Conservation (phyloP, 2,329 filamentous ascomycete species). For the Trichoderma atroviride region DNA sequence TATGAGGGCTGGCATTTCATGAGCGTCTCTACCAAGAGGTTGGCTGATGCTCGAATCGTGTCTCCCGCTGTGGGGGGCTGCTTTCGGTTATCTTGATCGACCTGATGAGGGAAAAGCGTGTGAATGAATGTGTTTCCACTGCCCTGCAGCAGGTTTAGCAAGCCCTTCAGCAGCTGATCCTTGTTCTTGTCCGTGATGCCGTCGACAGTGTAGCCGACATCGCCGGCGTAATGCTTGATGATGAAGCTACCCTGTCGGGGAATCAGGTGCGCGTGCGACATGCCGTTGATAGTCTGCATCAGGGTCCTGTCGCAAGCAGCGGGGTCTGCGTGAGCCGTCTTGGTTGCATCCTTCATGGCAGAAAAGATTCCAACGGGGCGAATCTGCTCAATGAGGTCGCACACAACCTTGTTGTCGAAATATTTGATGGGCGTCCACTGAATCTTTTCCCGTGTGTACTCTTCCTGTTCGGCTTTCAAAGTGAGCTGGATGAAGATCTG, state of each 20-base stretch:
- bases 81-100: conserved; percentile 94
- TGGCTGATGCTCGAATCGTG: conserved; percentile 92
- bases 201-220: conserved; percentile 90
- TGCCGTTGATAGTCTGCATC: conserved; percentile 86
- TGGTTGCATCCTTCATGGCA: conserved; percentile 94
- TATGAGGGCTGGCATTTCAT: conserved; percentile 98
- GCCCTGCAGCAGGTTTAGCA: conserved; percentile 81
- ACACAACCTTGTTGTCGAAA: conserved; percentile 99
- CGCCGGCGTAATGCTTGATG: conserved; percentile 97
- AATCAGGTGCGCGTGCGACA: conserved; percentile 89
- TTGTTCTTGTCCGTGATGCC: conserved; percentile 99
- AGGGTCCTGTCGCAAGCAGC: conserved; percentile 94
- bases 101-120: conserved; percentile 84
- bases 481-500: conserved; percentile 99
- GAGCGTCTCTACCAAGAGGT: conserved; percentile 88
- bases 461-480: conserved; percentile 94
- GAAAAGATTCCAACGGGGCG: conserved; percentile 92
- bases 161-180: conserved; percentile 91
- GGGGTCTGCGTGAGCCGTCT: conserved; percentile 96
- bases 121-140: conserved; percentile 88
- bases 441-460: conserved; percentile 94
- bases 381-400: conserved; percentile 91
- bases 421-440: conserved; percentile 99
- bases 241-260: conserved; percentile 95
- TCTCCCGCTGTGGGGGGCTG: conserved; percentile 93